These are phyloP conservation scores for Oryza rufipogon DNA, from an alignment of 176 grass and related monocot genomes.

Conservation along the genomic window DNA sequence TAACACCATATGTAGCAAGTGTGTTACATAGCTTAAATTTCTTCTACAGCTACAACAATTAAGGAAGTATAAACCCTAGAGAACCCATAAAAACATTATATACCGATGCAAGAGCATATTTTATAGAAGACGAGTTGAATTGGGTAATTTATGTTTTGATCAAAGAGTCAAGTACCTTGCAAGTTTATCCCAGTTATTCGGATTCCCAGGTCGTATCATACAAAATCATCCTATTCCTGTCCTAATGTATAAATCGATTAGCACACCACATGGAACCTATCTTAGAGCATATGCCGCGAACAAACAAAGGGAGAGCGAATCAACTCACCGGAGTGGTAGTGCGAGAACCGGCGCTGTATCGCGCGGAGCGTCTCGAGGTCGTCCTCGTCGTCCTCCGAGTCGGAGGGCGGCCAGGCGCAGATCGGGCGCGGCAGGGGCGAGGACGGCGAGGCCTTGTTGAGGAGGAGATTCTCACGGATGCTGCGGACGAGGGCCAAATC, in stretches of 20 bases:
- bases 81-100: neutral
- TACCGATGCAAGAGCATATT: neutral
- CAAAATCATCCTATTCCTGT: neutral
- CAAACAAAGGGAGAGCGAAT: neutral
- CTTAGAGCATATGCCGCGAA: neutral
- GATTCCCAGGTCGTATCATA: constrained; percentile 12
- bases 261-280: neutral
- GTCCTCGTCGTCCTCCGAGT: constrained; percentile 62
- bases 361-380: constrained; percentile 80
- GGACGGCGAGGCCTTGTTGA: constrained; percentile 36
- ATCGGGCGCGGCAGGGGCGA: constrained; percentile 43
- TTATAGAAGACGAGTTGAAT: neutral
- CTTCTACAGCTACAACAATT: neutral
- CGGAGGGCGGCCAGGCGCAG: constrained; percentile 35
- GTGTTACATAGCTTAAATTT: neutral
- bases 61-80: neutral
- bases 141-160: neutral
- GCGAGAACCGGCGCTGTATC: constrained; percentile 80
- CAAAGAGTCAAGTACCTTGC: neutral
- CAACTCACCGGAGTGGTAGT: constrained; percentile 65
- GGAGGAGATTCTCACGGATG: constrained; percentile 61
- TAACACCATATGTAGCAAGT: neutral
- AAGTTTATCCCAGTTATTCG: neutral
- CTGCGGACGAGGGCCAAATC: constrained; percentile 65
- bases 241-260: neutral